Percentiles rank a stretch among this genome's conserved stretches.
Conservation (phyloP, 2,329 filamentous ascomycete species). For the Calonectria leucothoes region DNA sequence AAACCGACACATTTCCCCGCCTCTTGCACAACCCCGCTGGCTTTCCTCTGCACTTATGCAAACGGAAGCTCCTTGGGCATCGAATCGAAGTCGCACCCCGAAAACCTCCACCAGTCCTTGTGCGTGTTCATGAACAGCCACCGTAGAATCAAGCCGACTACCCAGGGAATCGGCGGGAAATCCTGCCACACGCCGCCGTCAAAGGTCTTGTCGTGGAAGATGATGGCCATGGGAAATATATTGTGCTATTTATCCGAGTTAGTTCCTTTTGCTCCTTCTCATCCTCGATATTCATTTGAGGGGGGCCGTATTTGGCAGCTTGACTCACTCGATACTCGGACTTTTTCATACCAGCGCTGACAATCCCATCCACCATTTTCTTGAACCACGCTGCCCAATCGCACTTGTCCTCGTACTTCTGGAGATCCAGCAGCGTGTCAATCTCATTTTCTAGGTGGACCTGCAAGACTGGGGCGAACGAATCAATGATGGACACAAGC, state of each 20-base stretch:
- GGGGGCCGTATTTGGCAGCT: too few species aligned
- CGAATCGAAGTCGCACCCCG: conserved; percentile 44
- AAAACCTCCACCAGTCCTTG: conserved; percentile 51
- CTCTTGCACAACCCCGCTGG: not conserved
- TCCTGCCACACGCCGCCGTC: conserved; percentile 40
- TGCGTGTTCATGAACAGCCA: conserved; percentile 49
- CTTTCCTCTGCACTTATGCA: conserved; percentile 33
- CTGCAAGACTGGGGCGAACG: conserved; percentile 47
- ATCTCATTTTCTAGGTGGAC: conserved; percentile 55
- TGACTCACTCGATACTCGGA: conserved; percentile 29
- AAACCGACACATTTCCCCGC: not conserved
- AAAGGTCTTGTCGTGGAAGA: conserved; percentile 43
- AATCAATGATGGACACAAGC: conserved; percentile 33
- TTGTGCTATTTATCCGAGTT: conserved; percentile 27
- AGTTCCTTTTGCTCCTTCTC: not conserved
- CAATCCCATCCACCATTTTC: conserved; percentile 28
- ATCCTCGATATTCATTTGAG: not conserved
- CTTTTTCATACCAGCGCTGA: conserved; percentile 27
- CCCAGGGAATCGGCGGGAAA: conserved; percentile 44
- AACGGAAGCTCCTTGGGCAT: conserved; percentile 50
- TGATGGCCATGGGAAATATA: conserved; percentile 36
- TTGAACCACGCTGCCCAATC: conserved; percentile 49
- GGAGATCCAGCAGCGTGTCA: conserved; percentile 47
- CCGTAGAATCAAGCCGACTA: conserved; percentile 43
- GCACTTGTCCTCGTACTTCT: conserved; percentile 47